Conservation (phyloP, 2,329 filamentous ascomycete species). For the Fusarium multiceps region DNA sequence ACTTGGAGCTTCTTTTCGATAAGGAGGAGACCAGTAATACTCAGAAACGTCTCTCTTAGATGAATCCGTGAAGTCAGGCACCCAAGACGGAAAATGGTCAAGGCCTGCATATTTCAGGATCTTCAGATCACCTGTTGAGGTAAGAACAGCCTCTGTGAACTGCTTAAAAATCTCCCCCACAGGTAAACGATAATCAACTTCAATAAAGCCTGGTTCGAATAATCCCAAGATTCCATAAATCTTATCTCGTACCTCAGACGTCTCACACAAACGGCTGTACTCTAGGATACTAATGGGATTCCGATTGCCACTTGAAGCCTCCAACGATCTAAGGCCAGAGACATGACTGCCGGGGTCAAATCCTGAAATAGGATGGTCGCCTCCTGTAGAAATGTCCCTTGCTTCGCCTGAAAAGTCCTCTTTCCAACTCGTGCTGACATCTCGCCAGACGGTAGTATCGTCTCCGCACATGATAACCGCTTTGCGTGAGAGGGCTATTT, state of each 20-base stretch:
- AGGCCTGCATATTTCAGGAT: slow-evolving; percentile 4
- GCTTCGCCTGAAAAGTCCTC: slow-evolving; percentile 8
- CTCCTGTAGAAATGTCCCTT: neutral
- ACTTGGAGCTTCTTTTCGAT: fast-evolving
- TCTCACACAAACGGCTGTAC: slow-evolving; percentile 17
- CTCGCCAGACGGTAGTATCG: neutral
- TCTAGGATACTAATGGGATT: slow-evolving; percentile 9
- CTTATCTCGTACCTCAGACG: slow-evolving; percentile 15
- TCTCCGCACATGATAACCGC: slow-evolving; percentile 20
- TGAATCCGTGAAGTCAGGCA: slow-evolving; percentile 6
- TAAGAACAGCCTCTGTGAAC: slow-evolving; percentile 8
- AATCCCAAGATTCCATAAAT: slow-evolving; percentile 18
- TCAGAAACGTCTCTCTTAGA: neutral
- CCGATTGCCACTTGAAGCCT: neutral
- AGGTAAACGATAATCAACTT: neutral
- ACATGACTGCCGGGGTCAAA: slow-evolving; percentile 13
- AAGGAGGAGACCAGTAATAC: neutral
- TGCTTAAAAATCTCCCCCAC: slow-evolving; percentile 18
- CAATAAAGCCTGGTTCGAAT: slow-evolving; percentile 8
- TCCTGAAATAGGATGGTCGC: slow-evolving; percentile 3
- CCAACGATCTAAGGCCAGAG: neutral
- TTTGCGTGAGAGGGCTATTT: slow-evolving; percentile 9
- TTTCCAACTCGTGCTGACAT: neutral
- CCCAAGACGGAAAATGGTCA: slow-evolving; percentile 9
- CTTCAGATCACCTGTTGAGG: neutral